These are phyloP conservation scores for Rubia occidens DNA, from an alignment of 305 asterid species.

Conservation along the genomic window DNA sequence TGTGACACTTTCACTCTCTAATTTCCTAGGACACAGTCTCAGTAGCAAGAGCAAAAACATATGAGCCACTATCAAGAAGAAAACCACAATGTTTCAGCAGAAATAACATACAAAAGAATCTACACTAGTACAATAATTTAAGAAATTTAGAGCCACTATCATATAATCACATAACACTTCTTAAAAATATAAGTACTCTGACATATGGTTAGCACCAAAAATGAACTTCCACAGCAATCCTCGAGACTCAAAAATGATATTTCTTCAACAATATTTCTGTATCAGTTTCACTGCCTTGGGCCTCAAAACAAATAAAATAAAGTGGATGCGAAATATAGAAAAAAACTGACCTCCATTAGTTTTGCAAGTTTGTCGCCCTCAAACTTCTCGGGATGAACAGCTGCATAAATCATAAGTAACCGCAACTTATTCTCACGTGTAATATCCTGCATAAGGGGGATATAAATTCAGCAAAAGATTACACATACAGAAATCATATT, in stretches of 20 bases:
- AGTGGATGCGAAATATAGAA: neutral
- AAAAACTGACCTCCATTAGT: conserved; percentile 68
- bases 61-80: neutral
- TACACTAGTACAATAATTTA: neutral
- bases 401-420: conserved; percentile 92
- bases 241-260: neutral
- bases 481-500: conserved; percentile 14
- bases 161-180: neutral
- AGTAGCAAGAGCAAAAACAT: neutral
- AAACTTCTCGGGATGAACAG: conserved; percentile 85
- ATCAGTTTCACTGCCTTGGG: neutral
- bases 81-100: neutral
- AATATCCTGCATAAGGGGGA: conserved; percentile 52
- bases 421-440: conserved; percentile 83
- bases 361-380: conserved; percentile 77
- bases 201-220: neutral
- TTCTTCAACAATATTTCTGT: neutral
- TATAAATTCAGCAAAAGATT: conserved; percentile 6
- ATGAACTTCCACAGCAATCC: neutral
- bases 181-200: neutral
- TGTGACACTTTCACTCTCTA: neutral
- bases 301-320: neutral
- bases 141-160: neutral
- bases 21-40: neutral
- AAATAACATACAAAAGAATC: neutral